Conservation (phyloP, 2,329 filamentous ascomycete genomes). For the Bipolaris cookei region DNA sequence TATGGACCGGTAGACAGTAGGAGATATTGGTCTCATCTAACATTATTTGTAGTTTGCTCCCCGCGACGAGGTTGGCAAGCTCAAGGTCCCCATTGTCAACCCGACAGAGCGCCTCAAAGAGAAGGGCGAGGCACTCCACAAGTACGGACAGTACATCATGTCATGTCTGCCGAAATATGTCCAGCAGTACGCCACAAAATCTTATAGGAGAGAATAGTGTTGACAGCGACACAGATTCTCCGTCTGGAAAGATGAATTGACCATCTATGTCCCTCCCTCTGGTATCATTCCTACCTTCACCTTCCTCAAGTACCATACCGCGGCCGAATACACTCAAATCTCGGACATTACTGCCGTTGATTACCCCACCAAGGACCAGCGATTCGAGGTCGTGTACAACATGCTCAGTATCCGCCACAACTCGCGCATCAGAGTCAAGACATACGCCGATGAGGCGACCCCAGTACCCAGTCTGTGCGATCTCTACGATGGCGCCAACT, state of each 20-base stretch:
- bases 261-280: conserved; percentile 86
- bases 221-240: conserved; percentile 67
- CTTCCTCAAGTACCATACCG: conserved; percentile 97
- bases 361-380: conserved; percentile 92
- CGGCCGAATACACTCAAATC: conserved; percentile 94
- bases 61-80: conserved; percentile 55
- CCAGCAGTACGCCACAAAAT: conserved; percentile 69
- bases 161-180: conserved; percentile 96
- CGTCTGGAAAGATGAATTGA: conserved; percentile 99
- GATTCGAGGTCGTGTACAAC: conserved; percentile 99
- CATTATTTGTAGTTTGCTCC: conserved; percentile 49
- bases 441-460: conserved; percentile 94
- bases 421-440: conserved; percentile 96
- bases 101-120: conserved; percentile 90
- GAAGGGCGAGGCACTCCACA: conserved; percentile 86
- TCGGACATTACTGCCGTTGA: conserved; percentile 93
- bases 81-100: conserved; percentile 83
- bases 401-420: conserved; percentile 95
- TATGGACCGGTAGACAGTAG: conserved; percentile 26
- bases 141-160: conserved; percentile 96
- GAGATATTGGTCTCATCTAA: conserved; percentile 24
- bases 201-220: background rate
- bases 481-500: conserved; percentile 94
- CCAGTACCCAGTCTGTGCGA: conserved; percentile 87
- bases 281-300: conserved; percentile 90